These are phyloP conservation scores for Iris macrosiphon DNA, from an alignment of 106 monocot genomes.

Conservation along the genomic window DNA sequence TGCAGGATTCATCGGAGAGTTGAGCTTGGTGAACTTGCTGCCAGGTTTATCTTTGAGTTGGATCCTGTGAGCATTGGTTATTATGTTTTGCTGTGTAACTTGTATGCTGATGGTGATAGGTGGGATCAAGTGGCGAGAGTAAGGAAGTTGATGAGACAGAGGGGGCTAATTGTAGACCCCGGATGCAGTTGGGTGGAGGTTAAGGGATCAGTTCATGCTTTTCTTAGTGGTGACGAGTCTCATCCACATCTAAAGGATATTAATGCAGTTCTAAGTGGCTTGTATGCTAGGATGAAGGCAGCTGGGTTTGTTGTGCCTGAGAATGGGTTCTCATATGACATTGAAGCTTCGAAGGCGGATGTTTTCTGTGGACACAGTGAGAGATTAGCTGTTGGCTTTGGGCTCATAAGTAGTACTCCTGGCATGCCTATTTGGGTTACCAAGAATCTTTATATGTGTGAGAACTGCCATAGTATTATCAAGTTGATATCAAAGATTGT, in stretches of 20 bases:
- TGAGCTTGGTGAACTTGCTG: slow-evolving; percentile 72
- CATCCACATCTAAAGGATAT: slow-evolving; percentile 84
- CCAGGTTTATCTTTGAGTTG: slow-evolving; percentile 47
- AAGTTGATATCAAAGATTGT: slow-evolving; percentile 77
- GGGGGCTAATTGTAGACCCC: slow-evolving; percentile 50
- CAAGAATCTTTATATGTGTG: slow-evolving; percentile 86
- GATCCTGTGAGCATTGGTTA: slow-evolving; percentile 49
- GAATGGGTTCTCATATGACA: slow-evolving; percentile 8
- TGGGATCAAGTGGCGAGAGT: slow-evolving; percentile 69
- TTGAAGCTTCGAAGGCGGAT: slow-evolving; percentile 67
- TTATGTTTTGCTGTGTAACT: slow-evolving; percentile 57
- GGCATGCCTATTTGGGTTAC: slow-evolving; percentile 78
- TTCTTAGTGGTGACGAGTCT: slow-evolving; percentile 67
- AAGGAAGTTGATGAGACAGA: slow-evolving; percentile 70
- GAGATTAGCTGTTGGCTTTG: slow-evolving; percentile 74
- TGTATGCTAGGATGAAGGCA: slow-evolving; percentile 51
- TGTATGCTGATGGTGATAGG: slow-evolving; percentile 47
- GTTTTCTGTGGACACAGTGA: slow-evolving; percentile 96
- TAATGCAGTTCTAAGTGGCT: slow-evolving; percentile 34
- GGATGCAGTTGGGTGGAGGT: slow-evolving; percentile 91
- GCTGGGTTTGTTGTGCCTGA: slow-evolving; percentile 29
- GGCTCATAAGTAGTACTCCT: slow-evolving; percentile 70
- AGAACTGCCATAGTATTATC: slow-evolving; percentile 50
- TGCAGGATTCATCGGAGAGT: slow-evolving; percentile 61
- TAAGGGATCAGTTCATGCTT: slow-evolving; percentile 74